phyloP scores from a whole-genome alignment of 441 rosid species.

The Euphorbia schlechtendalii region DNA sequence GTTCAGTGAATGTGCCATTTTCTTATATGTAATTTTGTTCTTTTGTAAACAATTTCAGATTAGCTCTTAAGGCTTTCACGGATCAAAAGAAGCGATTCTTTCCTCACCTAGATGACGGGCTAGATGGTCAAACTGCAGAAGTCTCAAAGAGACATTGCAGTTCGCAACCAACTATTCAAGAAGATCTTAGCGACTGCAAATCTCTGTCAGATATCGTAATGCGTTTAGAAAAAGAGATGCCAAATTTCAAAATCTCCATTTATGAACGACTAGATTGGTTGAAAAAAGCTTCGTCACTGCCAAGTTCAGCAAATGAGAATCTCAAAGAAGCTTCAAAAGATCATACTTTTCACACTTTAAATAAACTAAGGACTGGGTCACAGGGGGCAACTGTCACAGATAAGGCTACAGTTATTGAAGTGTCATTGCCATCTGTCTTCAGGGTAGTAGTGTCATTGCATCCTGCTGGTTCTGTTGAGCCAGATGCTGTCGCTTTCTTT shows the following conservation, averaged over 20 bases:
- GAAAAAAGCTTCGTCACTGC: slow-evolving; percentile 68
- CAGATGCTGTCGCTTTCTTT: slow-evolving; percentile 92
- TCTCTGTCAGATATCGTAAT: slow-evolving; percentile 63
- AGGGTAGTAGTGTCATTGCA: slow-evolving; percentile 79
- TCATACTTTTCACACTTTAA: slow-evolving; percentile 51
- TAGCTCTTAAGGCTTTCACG: slow-evolving; percentile 86
- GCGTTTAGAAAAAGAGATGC: slow-evolving; percentile 53
- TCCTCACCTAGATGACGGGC: slow-evolving; percentile 62
- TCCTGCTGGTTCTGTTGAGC: slow-evolving; percentile 86
- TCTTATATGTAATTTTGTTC: background rate
- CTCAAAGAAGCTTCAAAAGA: slow-evolving; percentile 48
- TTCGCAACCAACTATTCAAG: slow-evolving; percentile 31
- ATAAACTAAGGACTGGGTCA: slow-evolving; percentile 46
- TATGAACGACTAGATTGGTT: slow-evolving; percentile 82
- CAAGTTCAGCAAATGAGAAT: slow-evolving; percentile 55
- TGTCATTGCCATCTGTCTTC: slow-evolving; percentile 65
- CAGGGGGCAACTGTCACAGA: slow-evolving; percentile 39
- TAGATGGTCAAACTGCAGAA: slow-evolving; percentile 32
- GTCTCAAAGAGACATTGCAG: slow-evolving; percentile 43
- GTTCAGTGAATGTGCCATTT: background rate
- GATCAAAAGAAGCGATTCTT: slow-evolving; percentile 81
- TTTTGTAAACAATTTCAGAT: slow-evolving; percentile 28
- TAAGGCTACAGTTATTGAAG: slow-evolving; percentile 69
- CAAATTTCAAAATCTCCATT: slow-evolving; percentile 56
- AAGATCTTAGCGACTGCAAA: slow-evolving; percentile 43